A percentile compares a stretch with the other conserved stretches of the same genome.
Evolutionary conservation across 1,284 basidiomycete genomes (phyloP).

Genomic region (Puccinia sorghi): DNA sequence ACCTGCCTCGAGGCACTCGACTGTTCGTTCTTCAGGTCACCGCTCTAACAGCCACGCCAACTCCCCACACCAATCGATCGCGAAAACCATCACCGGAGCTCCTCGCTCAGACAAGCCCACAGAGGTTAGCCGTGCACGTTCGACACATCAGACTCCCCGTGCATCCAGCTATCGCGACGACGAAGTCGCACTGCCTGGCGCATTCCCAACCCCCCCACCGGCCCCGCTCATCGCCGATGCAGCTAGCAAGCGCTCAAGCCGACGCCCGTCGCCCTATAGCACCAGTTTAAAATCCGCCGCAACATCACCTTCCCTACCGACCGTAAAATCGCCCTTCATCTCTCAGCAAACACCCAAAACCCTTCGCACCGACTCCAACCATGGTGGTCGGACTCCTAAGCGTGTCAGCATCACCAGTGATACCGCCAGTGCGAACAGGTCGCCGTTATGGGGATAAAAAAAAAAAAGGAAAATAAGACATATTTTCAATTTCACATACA

Average conservation of each 20-base stretch:
- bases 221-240: background rate
- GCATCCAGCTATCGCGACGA: background rate
- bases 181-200: background rate
- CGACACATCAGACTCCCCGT: background rate
- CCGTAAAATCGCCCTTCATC: slow-evolving; percentile 7
- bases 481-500: too few relatives aligned
- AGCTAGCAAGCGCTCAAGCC: background rate
- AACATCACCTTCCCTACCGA: background rate
- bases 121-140: background rate
- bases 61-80: background rate
- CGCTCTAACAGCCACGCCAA: background rate
- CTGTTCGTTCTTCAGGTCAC: background rate
- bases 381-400: slow-evolving; percentile 13
- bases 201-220: slow-evolving; percentile 10
- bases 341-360: background rate
- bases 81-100: background rate
- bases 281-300: slow-evolving; percentile 9
- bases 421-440: too few relatives aligned
- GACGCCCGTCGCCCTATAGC: background rate
- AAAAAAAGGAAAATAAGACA: too few relatives aligned
- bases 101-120: background rate
- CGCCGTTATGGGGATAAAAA: slow-evolving; percentile 3
- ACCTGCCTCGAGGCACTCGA: slow-evolving; percentile 17
- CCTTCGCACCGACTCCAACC: background rate
- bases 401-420: slow-evolving; percentile 14